These are phyloP conservation scores for Ephemerocybe angulata DNA, from an alignment of 768 basidiomycete species.

Conservation along the genomic window DNA sequence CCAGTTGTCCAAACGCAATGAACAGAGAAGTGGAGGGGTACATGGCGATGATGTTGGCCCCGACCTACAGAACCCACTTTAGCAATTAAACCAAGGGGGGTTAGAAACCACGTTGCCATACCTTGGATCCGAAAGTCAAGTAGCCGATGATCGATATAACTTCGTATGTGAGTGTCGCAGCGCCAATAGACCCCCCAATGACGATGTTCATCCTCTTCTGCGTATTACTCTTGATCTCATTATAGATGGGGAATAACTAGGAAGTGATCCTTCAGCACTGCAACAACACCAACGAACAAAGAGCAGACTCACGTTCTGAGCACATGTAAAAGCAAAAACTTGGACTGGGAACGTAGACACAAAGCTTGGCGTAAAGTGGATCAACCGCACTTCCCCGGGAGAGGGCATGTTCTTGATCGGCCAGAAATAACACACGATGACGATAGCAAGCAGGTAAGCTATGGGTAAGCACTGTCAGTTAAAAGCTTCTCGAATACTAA, in stretches of 20 bases:
- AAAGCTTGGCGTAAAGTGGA: slow-evolving; percentile 75
- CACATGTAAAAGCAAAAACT: slow-evolving; percentile 89
- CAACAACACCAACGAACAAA: slow-evolving; percentile 3
- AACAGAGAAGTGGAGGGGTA: slow-evolving; percentile 87
- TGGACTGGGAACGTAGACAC: slow-evolving; percentile 89
- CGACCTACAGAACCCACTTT: slow-evolving; percentile 48
- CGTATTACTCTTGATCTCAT: slow-evolving; percentile 79
- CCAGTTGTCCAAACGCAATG: slow-evolving; percentile 89
- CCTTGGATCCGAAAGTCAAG: slow-evolving; percentile 87
- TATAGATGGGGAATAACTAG: slow-evolving; percentile 91
- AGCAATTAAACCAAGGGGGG: not conserved
- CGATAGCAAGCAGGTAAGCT: slow-evolving; percentile 80
- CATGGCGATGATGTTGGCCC: slow-evolving; percentile 93
- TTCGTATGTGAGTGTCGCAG: slow-evolving; percentile 81
- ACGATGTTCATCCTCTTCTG: slow-evolving; percentile 85
- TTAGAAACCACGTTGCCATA: slow-evolving; percentile 25
- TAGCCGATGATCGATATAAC: slow-evolving; percentile 87
- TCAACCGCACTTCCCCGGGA: slow-evolving; percentile 63
- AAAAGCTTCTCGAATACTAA: not conserved
- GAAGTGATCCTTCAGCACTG: not conserved
- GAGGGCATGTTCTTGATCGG: slow-evolving; percentile 62
- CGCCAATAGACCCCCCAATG: slow-evolving; percentile 82
- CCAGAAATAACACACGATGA: slow-evolving; percentile 75
- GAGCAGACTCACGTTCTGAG: slow-evolving; percentile 71
- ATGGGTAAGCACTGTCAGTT: not conserved